Evolutionary conservation across 148 eudicot species (phyloP), one percentile per base, ranked within the genome.

Genomic region (Heliamphora exappendiculata): DNA sequence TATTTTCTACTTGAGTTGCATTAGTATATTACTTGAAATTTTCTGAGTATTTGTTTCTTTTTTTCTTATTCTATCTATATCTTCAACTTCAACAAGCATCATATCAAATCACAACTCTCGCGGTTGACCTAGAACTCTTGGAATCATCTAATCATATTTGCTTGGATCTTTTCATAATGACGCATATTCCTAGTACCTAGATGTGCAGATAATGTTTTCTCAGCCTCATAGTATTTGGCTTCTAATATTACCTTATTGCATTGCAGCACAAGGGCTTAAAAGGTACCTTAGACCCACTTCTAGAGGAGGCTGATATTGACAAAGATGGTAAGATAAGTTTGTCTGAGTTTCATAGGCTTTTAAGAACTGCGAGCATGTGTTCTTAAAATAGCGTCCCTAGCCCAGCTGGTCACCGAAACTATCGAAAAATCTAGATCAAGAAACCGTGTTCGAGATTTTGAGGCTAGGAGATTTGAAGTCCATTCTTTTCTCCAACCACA

Each of bases 241-340:
- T 1, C 3, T 54, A 54, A 54, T 5, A 19, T 4, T 4, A n/a
- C 5, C 7, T 22, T 26, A 24, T 60, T 22, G 49, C 59, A 31
- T 76, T 22, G 42, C 87, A 93, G 98, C 98, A 93, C 71, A 87
- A 93, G 0, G 92, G 98, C 5, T 80, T 91, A 75, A 91, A 82
- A 83, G 98, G 98, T 22, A 91, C 97, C 16, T 87, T 93, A 62
- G 91, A 91, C 58, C 94, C 98, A 24, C 90, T 93, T 51, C 84
- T 93, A 17, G 94, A 91, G 73, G 98, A 91, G 81, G 97, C 98
- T 11, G 98, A 91, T 73, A 79, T 91, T 4, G 98, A 93, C 87
- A 90, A 79, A 78, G 98, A 93, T 37, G 98, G 98, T 51, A 91
- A 72, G 81, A 93, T 93, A 83, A 91, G 98, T 87, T 82, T 93